Conservation (phyloP, 805 yeast species). For the Zygoascus tannicola region DNA sequence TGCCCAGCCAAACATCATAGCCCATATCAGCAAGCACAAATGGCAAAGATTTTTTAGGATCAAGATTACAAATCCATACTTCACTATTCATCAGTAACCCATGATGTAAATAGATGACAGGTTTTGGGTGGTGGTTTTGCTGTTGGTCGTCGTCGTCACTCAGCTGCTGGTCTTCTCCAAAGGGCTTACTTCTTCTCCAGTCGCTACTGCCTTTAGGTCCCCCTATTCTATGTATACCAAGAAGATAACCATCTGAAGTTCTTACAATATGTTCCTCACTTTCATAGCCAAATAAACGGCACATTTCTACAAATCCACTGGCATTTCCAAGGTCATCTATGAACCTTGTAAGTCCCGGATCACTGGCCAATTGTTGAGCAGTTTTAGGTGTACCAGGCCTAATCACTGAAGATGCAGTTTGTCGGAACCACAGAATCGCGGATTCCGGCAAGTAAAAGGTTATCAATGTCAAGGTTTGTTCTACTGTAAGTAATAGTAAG, state of each 20-base stretch:
- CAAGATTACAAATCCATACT: slow-evolving; percentile 52
- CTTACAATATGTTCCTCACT: slow-evolving; percentile 69
- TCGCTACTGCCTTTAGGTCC: slow-evolving; percentile 18
- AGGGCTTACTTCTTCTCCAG: slow-evolving; percentile 6
- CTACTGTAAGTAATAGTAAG: slow-evolving; percentile 24
- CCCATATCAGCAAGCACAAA: slow-evolving; percentile 70
- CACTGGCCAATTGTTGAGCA: slow-evolving; percentile 3
- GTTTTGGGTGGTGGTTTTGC: slow-evolving; percentile 9
- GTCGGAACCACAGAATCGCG: slow-evolving; percentile 21
- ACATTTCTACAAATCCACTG: slow-evolving; percentile 50
- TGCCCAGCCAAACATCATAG: slow-evolving; percentile 92
- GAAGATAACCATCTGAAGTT: slow-evolving; percentile 67
- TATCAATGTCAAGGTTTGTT: slow-evolving; percentile 22
- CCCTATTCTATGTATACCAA: slow-evolving; percentile 62
- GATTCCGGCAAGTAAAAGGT: slow-evolving; percentile 23
- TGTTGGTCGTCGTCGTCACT: neutral
- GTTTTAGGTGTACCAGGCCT: neutral
- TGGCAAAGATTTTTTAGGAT: slow-evolving; percentile 53
- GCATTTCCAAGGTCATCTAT: slow-evolving; percentile 19
- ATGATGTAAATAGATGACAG: slow-evolving; percentile 77
- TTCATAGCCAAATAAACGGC: slow-evolving; percentile 55
- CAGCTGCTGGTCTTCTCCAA: neutral
- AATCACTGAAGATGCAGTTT: slow-evolving; percentile 10
- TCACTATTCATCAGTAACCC: slow-evolving; percentile 88
- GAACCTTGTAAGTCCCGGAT: slow-evolving; percentile 5